Evolutionary conservation across 2,329 filamentous ascomycete genomes (phyloP), one percentile per base, ranked within the genome.

Genomic region (Cercospora sesami): DNA sequence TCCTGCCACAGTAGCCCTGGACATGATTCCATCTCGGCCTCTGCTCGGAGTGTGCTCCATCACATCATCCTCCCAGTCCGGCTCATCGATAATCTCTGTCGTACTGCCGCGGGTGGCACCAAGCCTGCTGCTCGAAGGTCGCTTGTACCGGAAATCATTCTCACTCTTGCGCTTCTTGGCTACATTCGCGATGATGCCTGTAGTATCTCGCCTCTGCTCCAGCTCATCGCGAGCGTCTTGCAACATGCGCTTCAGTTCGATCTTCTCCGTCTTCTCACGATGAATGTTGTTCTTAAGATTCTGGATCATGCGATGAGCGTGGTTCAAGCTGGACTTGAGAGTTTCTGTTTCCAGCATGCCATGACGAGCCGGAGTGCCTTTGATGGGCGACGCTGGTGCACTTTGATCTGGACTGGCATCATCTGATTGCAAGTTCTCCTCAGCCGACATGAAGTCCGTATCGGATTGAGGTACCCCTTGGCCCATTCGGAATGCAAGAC

Each of bases 241-340:
- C 31, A 98, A 87, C 86, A 99, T 92, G 68, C 94, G 91, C 81
- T 93, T 94, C 64, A 98, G 87, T 80, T 99, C 95, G 30, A 98
- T 87, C 84, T 97, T 99, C 80, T 99, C 95, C 0, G 94, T 97
- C 88, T 98, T 99, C 80, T 99, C 95, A 36, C 95, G 91, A 79
- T 99, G 94, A 58, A 98, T 91, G 75, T 94, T 96, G 79, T 91
- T 93, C 80, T 96, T 93, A 73, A 98, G 87, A 75, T 93, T 96
- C 79, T 98, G 94, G 68, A 99, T 97, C 81, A 96, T 97, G 67
- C 94, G 89, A 79, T 98, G 95, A 45, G 95, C 94, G 78, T 99
- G 95, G 73, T 93, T 90, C 30, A 98, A 86, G 28, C 94, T 97
- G 64, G 94, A 96, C 82, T 95, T 96, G 73, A 99, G 83, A 0